Percentiles rank a stretch among this genome's conserved stretches.
phyloP scores from a whole-genome alignment of 495 filamentous ascomycete genomes.

The Penicillium taxi region DNA sequence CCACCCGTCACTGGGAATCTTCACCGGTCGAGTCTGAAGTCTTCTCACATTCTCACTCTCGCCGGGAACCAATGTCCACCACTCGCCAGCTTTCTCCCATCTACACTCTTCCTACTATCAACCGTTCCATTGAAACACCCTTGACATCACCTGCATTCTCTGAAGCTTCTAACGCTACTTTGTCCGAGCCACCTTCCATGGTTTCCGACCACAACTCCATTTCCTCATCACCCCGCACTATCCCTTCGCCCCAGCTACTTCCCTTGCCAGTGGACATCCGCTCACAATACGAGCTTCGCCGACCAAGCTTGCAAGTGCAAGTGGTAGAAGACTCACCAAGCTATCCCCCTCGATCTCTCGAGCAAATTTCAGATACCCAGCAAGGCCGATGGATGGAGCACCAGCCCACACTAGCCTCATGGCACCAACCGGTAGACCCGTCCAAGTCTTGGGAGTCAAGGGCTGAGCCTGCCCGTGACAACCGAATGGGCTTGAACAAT shows the following conservation, averaged over 20 bases:
- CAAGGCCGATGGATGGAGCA: constrained; percentile 30
- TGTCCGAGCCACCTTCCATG: constrained; percentile 60
- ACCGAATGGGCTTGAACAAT: constrained; percentile 38
- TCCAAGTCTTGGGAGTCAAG: constrained; percentile 19
- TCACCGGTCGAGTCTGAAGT: constrained; percentile 23
- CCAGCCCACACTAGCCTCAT: constrained; percentile 23
- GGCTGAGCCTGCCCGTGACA: constrained; percentile 29
- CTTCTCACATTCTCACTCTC: constrained; percentile 11
- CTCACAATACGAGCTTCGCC: constrained; percentile 26
- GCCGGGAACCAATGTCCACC: constrained; percentile 24
- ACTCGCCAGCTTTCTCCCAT: constrained; percentile 36
- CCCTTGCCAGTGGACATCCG: constrained; percentile 32
- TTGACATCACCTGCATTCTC: constrained; percentile 64
- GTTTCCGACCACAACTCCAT: constrained; percentile 62
- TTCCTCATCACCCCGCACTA: constrained; percentile 46
- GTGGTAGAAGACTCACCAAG: constrained; percentile 25
- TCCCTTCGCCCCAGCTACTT: constrained; percentile 36
- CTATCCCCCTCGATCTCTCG: constrained; percentile 18
- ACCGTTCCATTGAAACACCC: constrained; percentile 49
- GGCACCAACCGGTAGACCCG: constrained; percentile 20
- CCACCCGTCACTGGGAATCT: constrained; percentile 31
- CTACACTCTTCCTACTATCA: constrained; percentile 37
- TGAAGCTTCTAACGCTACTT: constrained; percentile 51
- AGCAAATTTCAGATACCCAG: constrained; percentile 26
- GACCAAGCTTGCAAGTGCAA: constrained; percentile 19